Evolutionary conservation across 345 rosid species (phyloP).

Genomic region (Euphorbia lathyris): DNA sequence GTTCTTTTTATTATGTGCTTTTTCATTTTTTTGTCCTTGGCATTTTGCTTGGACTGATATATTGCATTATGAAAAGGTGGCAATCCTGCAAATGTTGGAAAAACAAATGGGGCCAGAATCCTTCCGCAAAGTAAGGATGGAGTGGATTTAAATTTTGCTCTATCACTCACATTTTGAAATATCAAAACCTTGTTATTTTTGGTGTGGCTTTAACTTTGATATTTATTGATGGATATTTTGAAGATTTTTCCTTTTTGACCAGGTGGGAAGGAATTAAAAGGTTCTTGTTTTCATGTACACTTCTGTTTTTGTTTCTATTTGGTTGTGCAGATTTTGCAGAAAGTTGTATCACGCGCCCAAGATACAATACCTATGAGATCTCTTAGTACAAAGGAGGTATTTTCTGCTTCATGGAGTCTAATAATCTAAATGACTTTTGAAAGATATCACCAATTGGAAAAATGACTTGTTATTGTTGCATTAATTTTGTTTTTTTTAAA

Average conservation of each 20-base stretch:
- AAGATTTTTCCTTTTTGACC: no score
- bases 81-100: conserved; percentile 95
- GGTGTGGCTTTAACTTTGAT: neutral
- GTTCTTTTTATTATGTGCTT: neutral
- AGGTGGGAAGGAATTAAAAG: neutral
- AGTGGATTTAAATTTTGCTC: conserved; percentile 13
- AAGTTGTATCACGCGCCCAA: conserved; percentile 69
- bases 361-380: conserved; percentile 64
- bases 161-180: conserved; percentile 3
- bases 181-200: neutral
- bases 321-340: conserved; percentile 77
- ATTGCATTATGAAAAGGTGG: conserved; percentile 51
- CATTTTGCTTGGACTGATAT: conserved; percentile 15
- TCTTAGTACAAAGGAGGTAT: conserved; percentile 93
- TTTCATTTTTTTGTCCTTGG: neutral
- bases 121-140: conserved; percentile 73
- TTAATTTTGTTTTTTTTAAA: no score
- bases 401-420: neutral
- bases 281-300: neutral
- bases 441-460: neutral
- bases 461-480: no score
- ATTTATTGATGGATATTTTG: neutral
- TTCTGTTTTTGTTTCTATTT: neutral
- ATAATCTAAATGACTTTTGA: neutral
- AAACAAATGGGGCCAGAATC: conserved; percentile 99